Percentiles rank a stretch among this genome's conserved stretches.
These are phyloP conservation scores for Acanthamoeba quina DNA, from an alignment of 208 protist species.

Conservation along the genomic window DNA sequence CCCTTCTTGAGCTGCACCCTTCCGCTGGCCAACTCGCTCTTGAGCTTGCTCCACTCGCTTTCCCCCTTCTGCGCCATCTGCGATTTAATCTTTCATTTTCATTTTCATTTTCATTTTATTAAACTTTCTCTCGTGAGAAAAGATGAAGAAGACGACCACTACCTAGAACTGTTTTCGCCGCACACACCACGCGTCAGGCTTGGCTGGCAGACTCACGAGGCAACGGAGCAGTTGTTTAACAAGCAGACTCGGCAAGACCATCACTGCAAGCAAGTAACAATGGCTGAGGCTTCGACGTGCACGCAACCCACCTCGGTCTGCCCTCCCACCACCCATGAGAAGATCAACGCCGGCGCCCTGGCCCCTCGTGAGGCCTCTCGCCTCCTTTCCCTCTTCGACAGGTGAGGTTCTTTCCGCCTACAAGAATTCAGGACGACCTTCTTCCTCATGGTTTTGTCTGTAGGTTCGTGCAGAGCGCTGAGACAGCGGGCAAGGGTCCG, in stretches of 20 bases:
- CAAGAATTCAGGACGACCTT: not conserved
- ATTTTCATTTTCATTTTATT: too few species aligned
- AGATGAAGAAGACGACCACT: too few species aligned
- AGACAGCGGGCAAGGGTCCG: not conserved
- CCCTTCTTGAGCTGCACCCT: conserved; percentile 6
- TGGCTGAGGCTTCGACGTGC: not conserved
- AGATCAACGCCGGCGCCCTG: not conserved
- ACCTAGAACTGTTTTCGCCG: too few species aligned
- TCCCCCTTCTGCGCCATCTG: not conserved
- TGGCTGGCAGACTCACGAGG: too few species aligned
- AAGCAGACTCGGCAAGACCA: not conserved
- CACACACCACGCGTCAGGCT: too few species aligned
- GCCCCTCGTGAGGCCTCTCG: conserved; percentile 34
- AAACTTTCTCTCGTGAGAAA: too few species aligned
- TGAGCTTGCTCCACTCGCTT: conserved; percentile 3
- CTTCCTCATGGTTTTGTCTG: not conserved
- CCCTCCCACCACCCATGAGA: not conserved
- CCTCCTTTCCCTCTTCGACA: conserved; percentile 43
- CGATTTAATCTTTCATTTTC: too few species aligned
- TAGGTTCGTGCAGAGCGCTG: not conserved
- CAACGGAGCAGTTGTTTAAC: too few species aligned
- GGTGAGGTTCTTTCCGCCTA: not conserved
- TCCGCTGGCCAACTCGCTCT: not conserved
- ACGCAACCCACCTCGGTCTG: not conserved
- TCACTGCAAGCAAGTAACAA: not conserved